Conservation (phyloP, 352 stramenopile genomes). For the Blastocystis sp. region DNA sequence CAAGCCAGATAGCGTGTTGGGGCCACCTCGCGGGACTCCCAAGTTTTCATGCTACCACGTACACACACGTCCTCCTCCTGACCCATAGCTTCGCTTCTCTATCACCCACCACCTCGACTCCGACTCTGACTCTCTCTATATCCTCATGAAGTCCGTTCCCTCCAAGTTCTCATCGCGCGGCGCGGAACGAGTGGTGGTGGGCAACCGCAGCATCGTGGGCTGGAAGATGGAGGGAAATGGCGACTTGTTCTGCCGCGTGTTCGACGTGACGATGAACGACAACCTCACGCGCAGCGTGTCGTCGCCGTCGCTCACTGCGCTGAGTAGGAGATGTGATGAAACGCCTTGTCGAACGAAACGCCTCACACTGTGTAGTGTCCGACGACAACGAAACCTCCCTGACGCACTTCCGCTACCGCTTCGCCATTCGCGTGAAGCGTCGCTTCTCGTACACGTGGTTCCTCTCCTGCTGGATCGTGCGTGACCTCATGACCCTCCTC, state of each 20-base stretch:
- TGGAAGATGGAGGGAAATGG: neutral
- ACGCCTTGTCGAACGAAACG: neutral
- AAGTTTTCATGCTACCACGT: neutral
- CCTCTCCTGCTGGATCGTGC: slow-evolving; percentile 65
- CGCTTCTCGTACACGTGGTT: slow-evolving; percentile 54
- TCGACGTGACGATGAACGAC: neutral
- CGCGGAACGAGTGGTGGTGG: slow-evolving; percentile 30
- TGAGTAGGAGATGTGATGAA: slow-evolving; percentile 5
- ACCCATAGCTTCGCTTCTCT: neutral
- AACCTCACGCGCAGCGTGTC: neutral
- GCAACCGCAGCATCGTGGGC: slow-evolving; percentile 56
- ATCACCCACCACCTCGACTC: neutral
- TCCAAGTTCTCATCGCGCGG: neutral
- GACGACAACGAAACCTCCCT: neutral
- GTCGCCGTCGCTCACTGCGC: neutral
- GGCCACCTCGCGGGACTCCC: too few relatives aligned
- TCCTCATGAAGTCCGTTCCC: slow-evolving; percentile 24
- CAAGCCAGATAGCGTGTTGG: neutral
- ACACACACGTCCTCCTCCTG: neutral
- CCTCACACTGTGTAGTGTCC: neutral
- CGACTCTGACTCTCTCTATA: slow-evolving; percentile 22
- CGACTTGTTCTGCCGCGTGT: neutral
- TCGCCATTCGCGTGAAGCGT: slow-evolving; percentile 66
- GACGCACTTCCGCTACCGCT: slow-evolving; percentile 64
- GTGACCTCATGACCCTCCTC: slow-evolving; percentile 11